Evolutionary conservation across 306 rosid genomes (phyloP).

Genomic region (Prunus armeniaca): DNA sequence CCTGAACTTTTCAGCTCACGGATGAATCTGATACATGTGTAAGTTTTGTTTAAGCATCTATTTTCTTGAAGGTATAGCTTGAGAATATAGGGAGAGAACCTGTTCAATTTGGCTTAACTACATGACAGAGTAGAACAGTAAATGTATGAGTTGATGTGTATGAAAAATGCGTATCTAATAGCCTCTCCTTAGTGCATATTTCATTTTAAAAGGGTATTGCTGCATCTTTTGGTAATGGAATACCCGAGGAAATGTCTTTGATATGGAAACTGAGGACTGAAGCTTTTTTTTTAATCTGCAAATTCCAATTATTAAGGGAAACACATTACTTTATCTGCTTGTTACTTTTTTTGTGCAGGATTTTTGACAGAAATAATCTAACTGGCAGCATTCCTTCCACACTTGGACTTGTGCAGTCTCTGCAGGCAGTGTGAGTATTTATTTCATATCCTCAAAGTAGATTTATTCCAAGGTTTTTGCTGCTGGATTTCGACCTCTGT

Average conservation of each 20-base stretch:
- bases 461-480: not conserved
- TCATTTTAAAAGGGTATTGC: not conserved
- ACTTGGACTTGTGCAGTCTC: slow-evolving; percentile 43
- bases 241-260: not conserved
- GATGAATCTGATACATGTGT: slow-evolving; percentile 60
- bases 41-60: slow-evolving; percentile 24
- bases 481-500: not conserved
- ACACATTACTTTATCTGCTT: not conserved
- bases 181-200: not conserved
- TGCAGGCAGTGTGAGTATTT: slow-evolving; percentile 67
- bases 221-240: not conserved
- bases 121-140: not conserved
- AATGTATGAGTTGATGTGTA: not conserved
- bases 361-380: slow-evolving; percentile 50
- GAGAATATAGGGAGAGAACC: not conserved
- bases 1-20: slow-evolving; percentile 47
- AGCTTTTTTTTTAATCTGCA: not conserved
- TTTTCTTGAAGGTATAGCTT: not conserved
- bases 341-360: slow-evolving; percentile 38
- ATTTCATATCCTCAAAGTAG: slow-evolving; percentile 18
- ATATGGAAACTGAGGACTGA: not conserved
- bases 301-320: not conserved
- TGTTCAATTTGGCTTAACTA: not conserved
- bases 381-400: slow-evolving; percentile 57
- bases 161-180: not conserved